phyloP scores from a whole-genome alignment of 139 green algal species.

The Deuterostichococcus epilithicus region DNA sequence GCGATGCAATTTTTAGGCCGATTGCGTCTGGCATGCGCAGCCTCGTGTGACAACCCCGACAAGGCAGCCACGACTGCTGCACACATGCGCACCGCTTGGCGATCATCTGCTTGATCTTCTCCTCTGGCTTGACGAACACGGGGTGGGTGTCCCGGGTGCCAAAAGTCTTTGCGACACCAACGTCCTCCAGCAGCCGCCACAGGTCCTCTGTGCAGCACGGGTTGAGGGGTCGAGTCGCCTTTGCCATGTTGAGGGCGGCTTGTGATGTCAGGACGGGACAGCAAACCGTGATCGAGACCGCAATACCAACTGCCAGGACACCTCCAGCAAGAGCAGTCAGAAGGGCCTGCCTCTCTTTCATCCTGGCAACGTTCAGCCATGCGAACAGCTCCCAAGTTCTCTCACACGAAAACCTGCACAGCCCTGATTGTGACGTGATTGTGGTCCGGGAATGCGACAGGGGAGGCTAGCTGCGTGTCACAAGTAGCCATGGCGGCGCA shows the following conservation, averaged over 20 bases:
- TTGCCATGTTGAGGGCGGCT: too few species aligned
- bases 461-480: not conserved
- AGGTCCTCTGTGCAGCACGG: conserved; percentile 7
- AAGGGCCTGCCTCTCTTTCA: conserved; percentile 2
- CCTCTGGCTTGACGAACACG: conserved; percentile 11
- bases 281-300: not conserved
- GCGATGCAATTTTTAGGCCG: not conserved
- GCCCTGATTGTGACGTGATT: not conserved
- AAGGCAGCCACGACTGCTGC: not conserved
- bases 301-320: not conserved
- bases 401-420: not conserved
- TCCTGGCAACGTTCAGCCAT: conserved; percentile 6
- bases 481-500: not conserved
- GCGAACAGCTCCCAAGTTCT: too few species aligned
- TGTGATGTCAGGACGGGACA: too few species aligned
- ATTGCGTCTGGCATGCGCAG: not conserved
- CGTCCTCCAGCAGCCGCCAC: conserved; percentile 14
- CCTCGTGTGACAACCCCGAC: not conserved
- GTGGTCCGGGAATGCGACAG: not conserved
- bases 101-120: conserved; percentile 12
- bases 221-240: not conserved
- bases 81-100: conserved; percentile 8
- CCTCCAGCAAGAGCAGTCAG: not conserved
- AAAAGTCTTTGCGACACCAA: conserved; percentile 1
- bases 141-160: not conserved